These are phyloP conservation scores for Polyplosphaeria fusca DNA, from an alignment of 495 filamentous ascomycete species.

Conservation along the genomic window DNA sequence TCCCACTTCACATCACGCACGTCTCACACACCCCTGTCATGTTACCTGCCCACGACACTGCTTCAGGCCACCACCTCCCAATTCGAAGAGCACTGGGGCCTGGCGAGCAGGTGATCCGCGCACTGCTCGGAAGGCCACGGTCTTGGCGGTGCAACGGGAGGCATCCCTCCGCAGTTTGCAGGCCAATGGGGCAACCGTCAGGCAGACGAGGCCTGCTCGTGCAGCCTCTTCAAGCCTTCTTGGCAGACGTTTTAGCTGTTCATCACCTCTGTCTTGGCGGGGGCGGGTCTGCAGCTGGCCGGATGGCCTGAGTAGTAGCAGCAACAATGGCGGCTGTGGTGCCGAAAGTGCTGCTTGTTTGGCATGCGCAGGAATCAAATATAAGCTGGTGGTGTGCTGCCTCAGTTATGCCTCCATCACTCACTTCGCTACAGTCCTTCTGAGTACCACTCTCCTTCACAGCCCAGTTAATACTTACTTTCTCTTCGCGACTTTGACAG, in stretches of 20 bases:
- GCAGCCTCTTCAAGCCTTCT: constrained; percentile 9
- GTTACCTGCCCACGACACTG: no score
- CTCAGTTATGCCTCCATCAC: constrained; percentile 12
- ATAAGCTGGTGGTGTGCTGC: neutral
- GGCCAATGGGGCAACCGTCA: neutral
- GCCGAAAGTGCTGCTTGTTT: no score
- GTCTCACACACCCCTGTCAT: neutral
- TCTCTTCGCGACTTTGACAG: constrained; percentile 34
- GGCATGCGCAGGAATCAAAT: neutral
- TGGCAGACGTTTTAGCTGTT: constrained; percentile 17
- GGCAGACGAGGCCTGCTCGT: neutral
- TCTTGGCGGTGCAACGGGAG: constrained; percentile 3
- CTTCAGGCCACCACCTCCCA: neutral
- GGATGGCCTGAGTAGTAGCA: constrained; percentile 3
- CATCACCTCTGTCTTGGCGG: constrained; percentile 2
- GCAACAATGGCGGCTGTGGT: no score
- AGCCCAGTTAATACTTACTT: constrained; percentile 26
- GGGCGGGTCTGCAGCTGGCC: constrained; percentile 7
- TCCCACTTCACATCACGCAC: neutral
- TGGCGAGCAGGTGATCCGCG: constrained; percentile 17
- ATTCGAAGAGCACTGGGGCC: neutral
- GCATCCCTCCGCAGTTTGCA: constrained; percentile 3
- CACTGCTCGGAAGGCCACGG: neutral
- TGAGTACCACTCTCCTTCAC: constrained; percentile 1
- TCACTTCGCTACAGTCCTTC: constrained; percentile 22